Conservation (phyloP, 768 basidiomycete genomes). For the Boletus reticuloceps region DNA sequence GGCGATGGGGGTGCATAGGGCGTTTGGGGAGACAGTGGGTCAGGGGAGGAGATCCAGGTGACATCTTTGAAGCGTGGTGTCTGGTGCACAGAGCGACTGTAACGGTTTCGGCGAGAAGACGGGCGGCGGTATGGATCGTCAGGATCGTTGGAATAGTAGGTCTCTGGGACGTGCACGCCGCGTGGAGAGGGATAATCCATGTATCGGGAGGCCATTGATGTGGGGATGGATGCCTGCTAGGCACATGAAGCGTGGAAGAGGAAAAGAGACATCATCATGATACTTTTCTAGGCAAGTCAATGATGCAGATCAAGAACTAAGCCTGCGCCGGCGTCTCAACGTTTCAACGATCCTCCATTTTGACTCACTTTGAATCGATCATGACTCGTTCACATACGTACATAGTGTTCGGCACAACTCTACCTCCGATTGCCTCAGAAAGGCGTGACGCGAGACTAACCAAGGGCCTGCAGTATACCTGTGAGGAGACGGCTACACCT, state of each 20-base stretch:
- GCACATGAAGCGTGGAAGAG: background rate
- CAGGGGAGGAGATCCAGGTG: constrained; percentile 22
- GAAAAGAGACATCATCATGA: background rate
- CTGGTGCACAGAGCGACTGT: constrained; percentile 17
- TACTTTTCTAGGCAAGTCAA: too few relatives aligned
- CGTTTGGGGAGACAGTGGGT: constrained; percentile 11
- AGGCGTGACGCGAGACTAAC: too few relatives aligned
- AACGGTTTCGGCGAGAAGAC: constrained; percentile 19
- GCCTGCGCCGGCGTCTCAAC: too few relatives aligned
- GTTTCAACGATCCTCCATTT: too few relatives aligned
- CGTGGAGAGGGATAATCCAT: constrained; percentile 23
- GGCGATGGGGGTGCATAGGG: constrained; percentile 3
- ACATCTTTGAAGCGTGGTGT: constrained; percentile 23
- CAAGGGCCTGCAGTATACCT: too few relatives aligned
- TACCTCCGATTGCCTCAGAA: too few relatives aligned
- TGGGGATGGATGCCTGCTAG: background rate
- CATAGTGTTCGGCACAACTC: too few relatives aligned
- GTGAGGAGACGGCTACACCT: too few relatives aligned
- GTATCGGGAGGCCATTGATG: constrained; percentile 22
- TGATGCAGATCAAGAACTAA: too few relatives aligned
- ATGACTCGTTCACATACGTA: too few relatives aligned
- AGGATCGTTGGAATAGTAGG: constrained; percentile 2
- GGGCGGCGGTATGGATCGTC: constrained; percentile 8
- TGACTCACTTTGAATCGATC: too few relatives aligned
- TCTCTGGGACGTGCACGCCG: constrained; percentile 22